phyloP scores from a whole-genome alignment of 2,329 filamentous ascomycete genomes.

The Aspergillus tanneri region DNA sequence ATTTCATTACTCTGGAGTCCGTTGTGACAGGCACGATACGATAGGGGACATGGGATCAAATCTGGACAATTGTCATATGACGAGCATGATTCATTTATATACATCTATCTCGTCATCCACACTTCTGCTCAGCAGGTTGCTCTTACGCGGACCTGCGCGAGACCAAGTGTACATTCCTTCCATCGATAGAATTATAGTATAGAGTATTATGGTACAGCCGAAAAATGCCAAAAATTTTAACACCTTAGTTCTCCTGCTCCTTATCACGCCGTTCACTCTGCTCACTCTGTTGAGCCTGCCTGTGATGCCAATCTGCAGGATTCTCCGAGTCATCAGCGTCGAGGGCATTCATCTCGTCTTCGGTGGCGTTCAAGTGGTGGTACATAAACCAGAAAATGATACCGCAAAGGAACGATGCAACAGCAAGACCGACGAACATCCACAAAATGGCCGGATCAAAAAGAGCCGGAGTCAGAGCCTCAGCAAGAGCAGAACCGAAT shows the following conservation, averaged over 20 bases:
- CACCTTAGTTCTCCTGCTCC: constrained; percentile 7
- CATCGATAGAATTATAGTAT: background rate
- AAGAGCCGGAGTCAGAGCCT: constrained; percentile 60
- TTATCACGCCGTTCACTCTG: background rate
- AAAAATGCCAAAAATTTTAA: constrained; percentile 2
- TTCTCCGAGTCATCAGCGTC: constrained; percentile 39
- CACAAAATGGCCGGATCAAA: constrained; percentile 65
- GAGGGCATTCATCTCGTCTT: constrained; percentile 53
- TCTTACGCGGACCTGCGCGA: constrained; percentile 10
- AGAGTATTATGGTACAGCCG: background rate
- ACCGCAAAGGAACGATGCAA: constrained; percentile 50
- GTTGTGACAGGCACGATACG: too few relatives aligned
- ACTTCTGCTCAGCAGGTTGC: constrained; percentile 10
- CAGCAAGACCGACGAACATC: constrained; percentile 63
- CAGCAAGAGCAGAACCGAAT: constrained; percentile 59
- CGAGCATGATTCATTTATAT: constrained; percentile 2
- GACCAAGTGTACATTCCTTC: background rate
- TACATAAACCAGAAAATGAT: constrained; percentile 56
- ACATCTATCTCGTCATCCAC: constrained; percentile 3
- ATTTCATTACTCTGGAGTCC: background rate
- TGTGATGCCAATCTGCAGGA: constrained; percentile 14
- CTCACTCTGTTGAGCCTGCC: background rate
- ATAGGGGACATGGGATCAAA: too few relatives aligned
- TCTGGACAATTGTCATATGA: background rate
- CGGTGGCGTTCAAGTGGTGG: constrained; percentile 48